Evolutionary conservation across 2,329 filamentous ascomycete genomes (phyloP).

Genomic region (Ceratocystis ficicola): DNA sequence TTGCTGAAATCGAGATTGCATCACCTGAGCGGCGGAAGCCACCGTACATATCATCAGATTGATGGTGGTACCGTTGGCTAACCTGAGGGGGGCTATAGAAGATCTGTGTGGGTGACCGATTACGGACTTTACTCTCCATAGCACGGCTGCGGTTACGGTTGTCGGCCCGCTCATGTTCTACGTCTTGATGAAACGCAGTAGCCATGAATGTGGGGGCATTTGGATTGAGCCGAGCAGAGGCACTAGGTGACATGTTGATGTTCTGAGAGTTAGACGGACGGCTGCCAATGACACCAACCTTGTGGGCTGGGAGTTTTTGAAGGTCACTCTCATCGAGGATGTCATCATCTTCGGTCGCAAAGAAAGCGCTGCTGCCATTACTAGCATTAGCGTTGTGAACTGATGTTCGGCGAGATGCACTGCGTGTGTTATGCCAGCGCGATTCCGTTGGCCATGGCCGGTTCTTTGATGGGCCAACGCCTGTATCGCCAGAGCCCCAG

Average conservation of each 20-base stretch:
- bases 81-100: background rate
- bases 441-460: slow-evolving; percentile 54
- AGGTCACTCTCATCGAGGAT: slow-evolving; percentile 48
- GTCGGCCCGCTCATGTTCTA: slow-evolving; percentile 27
- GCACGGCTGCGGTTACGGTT: slow-evolving; percentile 26
- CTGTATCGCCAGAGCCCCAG: slow-evolving; percentile 47
- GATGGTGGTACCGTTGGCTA: background rate
- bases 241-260: slow-evolving; percentile 35
- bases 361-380: slow-evolving; percentile 1
- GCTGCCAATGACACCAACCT: slow-evolving; percentile 65
- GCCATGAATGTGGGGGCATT: slow-evolving; percentile 78
- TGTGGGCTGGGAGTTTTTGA: slow-evolving; percentile 42
- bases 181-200: slow-evolving; percentile 45
- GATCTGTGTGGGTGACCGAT: background rate
- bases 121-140: slow-evolving; percentile 28
- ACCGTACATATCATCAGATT: background rate
- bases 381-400: slow-evolving; percentile 61
- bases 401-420: slow-evolving; percentile 68
- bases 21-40: slow-evolving; percentile 46
- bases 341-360: slow-evolving; percentile 50
- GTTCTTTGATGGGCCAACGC: slow-evolving; percentile 38
- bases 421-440: slow-evolving; percentile 43
- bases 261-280: slow-evolving; percentile 38
- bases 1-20: slow-evolving; percentile 43
- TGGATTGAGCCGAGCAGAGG: slow-evolving; percentile 63